These are phyloP conservation scores for Fusarium mangiferae DNA, from an alignment of 2,329 filamentous ascomycete genomes.

Conservation along the genomic window DNA sequence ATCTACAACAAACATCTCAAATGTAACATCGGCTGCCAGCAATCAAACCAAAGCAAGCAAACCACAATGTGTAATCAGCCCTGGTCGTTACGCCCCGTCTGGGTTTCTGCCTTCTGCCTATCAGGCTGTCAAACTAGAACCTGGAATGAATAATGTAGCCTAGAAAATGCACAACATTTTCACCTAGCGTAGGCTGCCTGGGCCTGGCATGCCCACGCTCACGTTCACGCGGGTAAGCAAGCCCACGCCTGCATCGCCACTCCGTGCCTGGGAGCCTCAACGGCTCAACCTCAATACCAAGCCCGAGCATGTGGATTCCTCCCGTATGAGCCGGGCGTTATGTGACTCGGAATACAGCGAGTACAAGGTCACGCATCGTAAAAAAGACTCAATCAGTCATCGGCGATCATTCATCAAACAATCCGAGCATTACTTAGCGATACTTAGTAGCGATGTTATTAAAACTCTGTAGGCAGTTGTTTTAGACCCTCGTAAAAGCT, in stretches of 20 bases:
- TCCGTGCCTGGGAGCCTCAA: conserved; percentile 17
- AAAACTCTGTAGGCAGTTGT: conserved; percentile 1
- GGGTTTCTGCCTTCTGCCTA: not conserved
- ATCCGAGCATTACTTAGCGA: not conserved
- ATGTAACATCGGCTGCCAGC: conserved; percentile 3
- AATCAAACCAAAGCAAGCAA: not conserved
- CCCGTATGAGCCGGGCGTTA: conserved; percentile 28
- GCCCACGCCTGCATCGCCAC: conserved; percentile 21
- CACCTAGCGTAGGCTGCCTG: conserved; percentile 13
- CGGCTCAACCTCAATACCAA: not conserved
- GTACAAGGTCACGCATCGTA: conserved; percentile 6
- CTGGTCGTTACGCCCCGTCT: conserved; percentile 10
- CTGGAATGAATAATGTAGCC: conserved; percentile 10
- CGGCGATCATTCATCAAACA: not conserved
- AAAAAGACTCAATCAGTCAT: not conserved
- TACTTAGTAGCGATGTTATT: conserved; percentile 6
- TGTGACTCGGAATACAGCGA: conserved; percentile 8
- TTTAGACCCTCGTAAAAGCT: conserved; percentile 7
- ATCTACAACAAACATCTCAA: conserved; percentile 14
- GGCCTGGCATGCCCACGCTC: conserved; percentile 4
- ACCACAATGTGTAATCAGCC: not conserved
- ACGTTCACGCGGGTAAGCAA: conserved; percentile 12
- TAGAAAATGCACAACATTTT: conserved; percentile 4
- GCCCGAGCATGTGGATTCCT: conserved; percentile 21
- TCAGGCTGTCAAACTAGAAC: conserved; percentile 8